Conservation (phyloP, 2,329 filamentous ascomycete genomes). For the Trichoderma brevicompactum region DNA sequence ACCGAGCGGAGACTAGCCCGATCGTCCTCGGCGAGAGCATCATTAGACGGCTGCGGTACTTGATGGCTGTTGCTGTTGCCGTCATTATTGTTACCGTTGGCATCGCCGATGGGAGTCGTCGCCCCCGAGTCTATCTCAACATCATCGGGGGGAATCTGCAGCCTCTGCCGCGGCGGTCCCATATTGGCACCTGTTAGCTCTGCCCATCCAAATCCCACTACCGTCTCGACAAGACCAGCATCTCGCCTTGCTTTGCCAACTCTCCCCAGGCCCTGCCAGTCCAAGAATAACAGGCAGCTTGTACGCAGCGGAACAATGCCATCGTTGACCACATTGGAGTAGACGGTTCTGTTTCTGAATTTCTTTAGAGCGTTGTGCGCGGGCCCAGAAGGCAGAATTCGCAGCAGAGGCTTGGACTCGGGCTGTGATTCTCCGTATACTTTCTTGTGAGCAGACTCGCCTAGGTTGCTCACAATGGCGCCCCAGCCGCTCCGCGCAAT, state of each 20-base stretch:
- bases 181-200: constrained; percentile 79
- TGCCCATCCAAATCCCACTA: constrained; percentile 93
- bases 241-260: constrained; percentile 94
- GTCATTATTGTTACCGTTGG: background rate
- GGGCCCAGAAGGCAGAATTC: constrained; percentile 88
- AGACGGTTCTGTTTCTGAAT: constrained; percentile 89
- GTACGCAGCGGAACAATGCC: constrained; percentile 94
- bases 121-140: constrained; percentile 42
- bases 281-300: constrained; percentile 92
- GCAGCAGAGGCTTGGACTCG: constrained; percentile 83
- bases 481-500: constrained; percentile 86
- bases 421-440: constrained; percentile 67
- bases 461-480: constrained; percentile 80
- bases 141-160: constrained; percentile 46
- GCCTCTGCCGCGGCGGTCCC: constrained; percentile 50
- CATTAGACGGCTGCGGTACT: constrained; percentile 71
- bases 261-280: constrained; percentile 91
- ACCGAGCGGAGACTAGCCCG: constrained; percentile 59
- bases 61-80: constrained; percentile 52
- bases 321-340: constrained; percentile 97
- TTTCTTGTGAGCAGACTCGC: constrained; percentile 66
- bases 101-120: constrained; percentile 39
- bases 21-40: constrained; percentile 71
- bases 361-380: constrained; percentile 85
- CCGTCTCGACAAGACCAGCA: constrained; percentile 87